Evolutionary conservation across 805 yeast species (phyloP).

Genomic region (Candida multigemmis): DNA sequence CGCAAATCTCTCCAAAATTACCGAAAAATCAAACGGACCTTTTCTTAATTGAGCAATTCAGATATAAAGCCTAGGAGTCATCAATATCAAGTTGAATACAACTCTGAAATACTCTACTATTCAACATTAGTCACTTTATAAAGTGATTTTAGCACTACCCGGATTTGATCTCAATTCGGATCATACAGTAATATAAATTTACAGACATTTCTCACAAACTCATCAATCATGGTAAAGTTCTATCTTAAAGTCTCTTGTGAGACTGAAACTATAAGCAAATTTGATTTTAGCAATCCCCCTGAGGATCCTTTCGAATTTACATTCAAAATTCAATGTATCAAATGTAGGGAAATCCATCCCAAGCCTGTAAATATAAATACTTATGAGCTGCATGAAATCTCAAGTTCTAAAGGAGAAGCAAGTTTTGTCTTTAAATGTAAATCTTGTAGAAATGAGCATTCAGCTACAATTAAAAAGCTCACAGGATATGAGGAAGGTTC

Average conservation of each 20-base stretch:
- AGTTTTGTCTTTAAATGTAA: conserved; percentile 73
- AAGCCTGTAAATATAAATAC: conserved; percentile 63
- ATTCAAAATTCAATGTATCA: conserved; percentile 65
- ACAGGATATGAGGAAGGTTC: no score
- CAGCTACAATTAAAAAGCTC: conserved; percentile 24
- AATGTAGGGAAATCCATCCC: conserved; percentile 70
- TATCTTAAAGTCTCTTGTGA: conserved; percentile 34
- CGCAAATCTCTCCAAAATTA: no score
- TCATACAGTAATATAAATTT: no score
- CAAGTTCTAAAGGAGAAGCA: conserved; percentile 75
- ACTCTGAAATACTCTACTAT: no score
- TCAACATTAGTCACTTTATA: no score
- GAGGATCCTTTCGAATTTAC: conserved; percentile 64
- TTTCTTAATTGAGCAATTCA: no score
- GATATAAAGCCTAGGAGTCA: no score
- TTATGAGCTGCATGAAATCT: conserved; percentile 54
- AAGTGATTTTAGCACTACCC: no score
- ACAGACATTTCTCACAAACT: no score
- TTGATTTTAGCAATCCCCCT: conserved; percentile 53
- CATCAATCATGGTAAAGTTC: conserved; percentile 28
- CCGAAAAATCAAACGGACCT: no score
- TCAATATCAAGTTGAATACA: no score
- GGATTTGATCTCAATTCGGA: no score
- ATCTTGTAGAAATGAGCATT: conserved; percentile 41
- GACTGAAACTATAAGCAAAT: conserved; percentile 43